Conservation (phyloP, 2,329 filamentous ascomycete species). For the Fusarium lyarnte region DNA sequence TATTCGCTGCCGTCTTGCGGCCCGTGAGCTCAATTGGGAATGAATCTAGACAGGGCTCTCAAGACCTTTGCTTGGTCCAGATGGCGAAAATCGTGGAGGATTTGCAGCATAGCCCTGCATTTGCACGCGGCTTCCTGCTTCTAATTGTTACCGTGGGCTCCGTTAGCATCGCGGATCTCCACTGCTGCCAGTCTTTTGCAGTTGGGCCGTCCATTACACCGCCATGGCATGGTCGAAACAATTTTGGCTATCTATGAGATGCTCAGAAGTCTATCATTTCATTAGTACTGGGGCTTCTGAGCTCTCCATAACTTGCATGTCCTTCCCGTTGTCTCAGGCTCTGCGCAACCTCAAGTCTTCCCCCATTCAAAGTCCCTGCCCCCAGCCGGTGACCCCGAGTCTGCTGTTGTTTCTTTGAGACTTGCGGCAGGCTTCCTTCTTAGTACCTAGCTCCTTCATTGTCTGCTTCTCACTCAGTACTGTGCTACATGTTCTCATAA, state of each 20-base stretch:
- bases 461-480: slow-evolving; percentile 27
- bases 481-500: slow-evolving; percentile 41
- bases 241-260: slow-evolving; percentile 22
- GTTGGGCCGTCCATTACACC: slow-evolving; percentile 25
- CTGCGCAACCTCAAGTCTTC: slow-evolving; percentile 51
- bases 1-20: slow-evolving; percentile 31
- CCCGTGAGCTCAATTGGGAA: slow-evolving; percentile 34
- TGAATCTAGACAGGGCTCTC: slow-evolving; percentile 23
- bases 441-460: slow-evolving; percentile 29
- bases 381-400: slow-evolving; percentile 44
- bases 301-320: slow-evolving; percentile 50
- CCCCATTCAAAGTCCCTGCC: slow-evolving; percentile 42
- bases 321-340: slow-evolving; percentile 55
- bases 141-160: slow-evolving; percentile 35
- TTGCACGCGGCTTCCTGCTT: slow-evolving; percentile 46
- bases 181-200: slow-evolving; percentile 17
- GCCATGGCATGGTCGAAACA: slow-evolving; percentile 23
- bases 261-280: slow-evolving; percentile 25
- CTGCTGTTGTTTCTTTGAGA: slow-evolving; percentile 38
- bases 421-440: slow-evolving; percentile 39
- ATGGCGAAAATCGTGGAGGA: slow-evolving; percentile 39
- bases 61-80: slow-evolving; percentile 43
- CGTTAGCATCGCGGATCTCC: slow-evolving; percentile 24
- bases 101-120: slow-evolving; percentile 39
- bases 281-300: slow-evolving; percentile 44